These are phyloP conservation scores for Luzula sylvatica DNA, from an alignment of 176 grass and related monocot genomes.

Conservation along the genomic window DNA sequence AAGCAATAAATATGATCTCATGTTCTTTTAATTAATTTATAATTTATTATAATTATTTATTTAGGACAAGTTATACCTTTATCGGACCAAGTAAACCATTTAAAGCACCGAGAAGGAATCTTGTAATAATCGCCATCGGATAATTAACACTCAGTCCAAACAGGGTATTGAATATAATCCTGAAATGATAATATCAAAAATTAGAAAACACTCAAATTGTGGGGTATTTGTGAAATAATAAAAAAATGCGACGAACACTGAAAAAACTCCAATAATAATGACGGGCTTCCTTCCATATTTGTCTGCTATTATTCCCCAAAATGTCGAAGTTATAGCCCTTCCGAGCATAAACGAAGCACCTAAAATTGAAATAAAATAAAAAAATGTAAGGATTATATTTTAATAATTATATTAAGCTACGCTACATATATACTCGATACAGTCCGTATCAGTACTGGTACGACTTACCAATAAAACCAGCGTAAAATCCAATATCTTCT, in stretches of 20 bases:
- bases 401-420: neutral
- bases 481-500: constrained; percentile 92
- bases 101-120: constrained; percentile 74
- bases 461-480: constrained; percentile 70
- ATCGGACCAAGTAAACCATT: constrained; percentile 80
- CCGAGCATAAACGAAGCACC: constrained; percentile 61
- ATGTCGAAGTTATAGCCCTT: constrained; percentile 48
- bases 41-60: neutral
- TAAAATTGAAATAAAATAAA: constrained; percentile 30
- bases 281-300: constrained; percentile 59
- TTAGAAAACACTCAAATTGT: too few species aligned
- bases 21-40: too few species aligned
- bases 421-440: too few species aligned
- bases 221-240: neutral
- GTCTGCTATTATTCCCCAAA: constrained; percentile 66
- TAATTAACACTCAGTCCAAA: constrained; percentile 86
- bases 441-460: neutral
- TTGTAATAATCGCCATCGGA: constrained; percentile 84
- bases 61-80: constrained; percentile 19
- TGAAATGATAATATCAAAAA: constrained; percentile 17
- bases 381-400: neutral
- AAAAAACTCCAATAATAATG: constrained; percentile 35
- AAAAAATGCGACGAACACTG: constrained; percentile 35
- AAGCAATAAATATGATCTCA: too few species aligned
- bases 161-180: constrained; percentile 76